Conservation (phyloP, 2,329 filamentous ascomycete genomes). For the Clonostachys byssicola region DNA sequence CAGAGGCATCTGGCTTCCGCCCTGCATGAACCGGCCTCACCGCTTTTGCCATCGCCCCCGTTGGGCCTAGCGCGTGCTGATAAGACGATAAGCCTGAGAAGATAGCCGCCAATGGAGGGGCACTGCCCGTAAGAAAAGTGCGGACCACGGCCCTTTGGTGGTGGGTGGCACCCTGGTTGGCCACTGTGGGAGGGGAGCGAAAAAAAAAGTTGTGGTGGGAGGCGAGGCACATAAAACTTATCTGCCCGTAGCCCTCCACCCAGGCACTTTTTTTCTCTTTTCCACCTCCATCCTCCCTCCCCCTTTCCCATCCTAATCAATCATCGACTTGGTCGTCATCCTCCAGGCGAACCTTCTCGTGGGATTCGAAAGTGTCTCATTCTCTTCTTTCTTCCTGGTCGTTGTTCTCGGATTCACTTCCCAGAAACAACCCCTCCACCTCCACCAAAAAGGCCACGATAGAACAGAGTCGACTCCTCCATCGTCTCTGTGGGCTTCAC, state of each 20-base stretch:
- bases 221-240: constrained; percentile 8
- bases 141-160: constrained; percentile 10
- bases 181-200: neutral
- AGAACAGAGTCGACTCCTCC: constrained; percentile 40
- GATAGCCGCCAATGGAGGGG: constrained; percentile 10
- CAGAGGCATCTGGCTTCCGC: neutral
- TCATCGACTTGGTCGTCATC: constrained; percentile 30
- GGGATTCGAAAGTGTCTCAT: constrained; percentile 18
- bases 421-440: constrained; percentile 23
- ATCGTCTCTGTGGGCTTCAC: constrained; percentile 28
- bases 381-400: constrained; percentile 16
- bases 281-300: constrained; percentile 21
- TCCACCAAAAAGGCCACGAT: constrained; percentile 24
- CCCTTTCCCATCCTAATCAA: constrained; percentile 4
- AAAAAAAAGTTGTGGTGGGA: constrained; percentile 9
- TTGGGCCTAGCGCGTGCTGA: constrained; percentile 9
- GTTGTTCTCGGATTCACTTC: constrained; percentile 26
- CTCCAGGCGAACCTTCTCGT: constrained; percentile 33
- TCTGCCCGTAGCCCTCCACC: constrained; percentile 8
- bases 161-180: neutral
- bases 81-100: constrained; percentile 13
- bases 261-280: constrained; percentile 20
- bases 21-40: constrained; percentile 3
- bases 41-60: constrained; percentile 4
- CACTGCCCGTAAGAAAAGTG: neutral